A percentile compares a stretch with the other conserved stretches of the same genome.
phyloP scores from a whole-genome alignment of 2,329 filamentous ascomycete species.

The Penicillium psychrosexuale region DNA sequence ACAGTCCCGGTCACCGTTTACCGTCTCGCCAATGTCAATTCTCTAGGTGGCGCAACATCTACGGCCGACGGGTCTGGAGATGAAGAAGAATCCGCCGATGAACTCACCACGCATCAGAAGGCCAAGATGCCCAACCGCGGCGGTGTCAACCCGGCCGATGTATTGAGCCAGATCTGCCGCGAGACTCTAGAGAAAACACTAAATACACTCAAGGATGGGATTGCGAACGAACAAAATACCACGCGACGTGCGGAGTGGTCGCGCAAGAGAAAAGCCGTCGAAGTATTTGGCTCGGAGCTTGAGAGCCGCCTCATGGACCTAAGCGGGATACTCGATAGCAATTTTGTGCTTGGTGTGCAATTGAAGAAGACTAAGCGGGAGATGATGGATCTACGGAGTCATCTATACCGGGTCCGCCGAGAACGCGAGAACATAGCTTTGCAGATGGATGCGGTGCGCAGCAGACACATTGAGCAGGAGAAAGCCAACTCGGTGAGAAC shows the following conservation, averaged over 20 bases:
- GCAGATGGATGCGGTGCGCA: conserved; percentile 49
- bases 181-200: conserved; percentile 50
- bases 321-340: conserved; percentile 52
- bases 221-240: conserved; percentile 40
- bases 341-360: conserved; percentile 46
- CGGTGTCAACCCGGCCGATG: conserved; percentile 53
- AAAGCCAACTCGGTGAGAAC: conserved; percentile 33
- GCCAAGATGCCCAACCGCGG: conserved; percentile 40
- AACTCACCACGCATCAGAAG: conserved; percentile 32
- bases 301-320: conserved; percentile 51
- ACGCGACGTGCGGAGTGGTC: conserved; percentile 41
- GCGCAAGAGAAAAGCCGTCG: conserved; percentile 47
- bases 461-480: conserved; percentile 41
- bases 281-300: conserved; percentile 49
- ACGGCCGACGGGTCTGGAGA: conserved; percentile 21
- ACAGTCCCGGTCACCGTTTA: conserved; percentile 44
- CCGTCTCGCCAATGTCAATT: conserved; percentile 37
- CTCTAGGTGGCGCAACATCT: conserved; percentile 25
- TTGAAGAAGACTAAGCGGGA: conserved; percentile 46
- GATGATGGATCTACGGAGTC: conserved; percentile 46
- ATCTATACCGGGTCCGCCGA: conserved; percentile 48
- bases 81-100: conserved; percentile 31
- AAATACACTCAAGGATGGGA: conserved; percentile 41
- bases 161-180: conserved; percentile 50
- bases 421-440: conserved; percentile 50